Evolutionary conservation across 805 yeast species (phyloP).

Genomic region (Yarrowia keelungensis): DNA sequence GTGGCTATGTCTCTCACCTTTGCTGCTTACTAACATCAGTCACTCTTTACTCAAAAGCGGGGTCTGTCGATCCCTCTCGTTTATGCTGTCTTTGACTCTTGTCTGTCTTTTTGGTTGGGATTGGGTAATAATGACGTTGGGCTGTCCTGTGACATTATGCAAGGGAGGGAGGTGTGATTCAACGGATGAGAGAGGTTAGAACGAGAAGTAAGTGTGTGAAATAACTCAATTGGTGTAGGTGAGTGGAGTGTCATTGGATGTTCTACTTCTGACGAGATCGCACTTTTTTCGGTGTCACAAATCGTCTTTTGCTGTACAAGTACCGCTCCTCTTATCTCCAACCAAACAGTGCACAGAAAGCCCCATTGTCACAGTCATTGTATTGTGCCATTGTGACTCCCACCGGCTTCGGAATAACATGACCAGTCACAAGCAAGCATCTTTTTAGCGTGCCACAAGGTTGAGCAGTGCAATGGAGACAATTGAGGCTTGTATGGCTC

Average conservation of each 20-base stretch:
- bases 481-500: too few relatives aligned
- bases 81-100: not conserved
- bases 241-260: too few relatives aligned
- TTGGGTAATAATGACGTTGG: constrained; percentile 1
- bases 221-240: too few relatives aligned
- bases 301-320: too few relatives aligned
- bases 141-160: constrained; percentile 24
- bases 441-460: not conserved
- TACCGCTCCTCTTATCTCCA: not conserved
- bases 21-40: not conserved
- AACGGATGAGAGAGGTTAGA: not conserved
- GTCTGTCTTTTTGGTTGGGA: not conserved
- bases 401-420: constrained; percentile 14
- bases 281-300: too few relatives aligned
- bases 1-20: too few relatives aligned
- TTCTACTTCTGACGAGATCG: too few relatives aligned
- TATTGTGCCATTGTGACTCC: not conserved
- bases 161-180: not conserved
- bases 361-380: not conserved
- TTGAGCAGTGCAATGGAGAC: not conserved
- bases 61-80: not conserved
- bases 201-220: too few relatives aligned
- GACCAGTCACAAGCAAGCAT: constrained; percentile 11
- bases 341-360: constrained; percentile 13
- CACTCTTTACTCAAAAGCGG: not conserved